A percentile compares a stretch with the other conserved stretches of the same genome.
Evolutionary conservation across 148 eudicot genomes (phyloP).

Genomic region (Vaccinium myrtillus): DNA sequence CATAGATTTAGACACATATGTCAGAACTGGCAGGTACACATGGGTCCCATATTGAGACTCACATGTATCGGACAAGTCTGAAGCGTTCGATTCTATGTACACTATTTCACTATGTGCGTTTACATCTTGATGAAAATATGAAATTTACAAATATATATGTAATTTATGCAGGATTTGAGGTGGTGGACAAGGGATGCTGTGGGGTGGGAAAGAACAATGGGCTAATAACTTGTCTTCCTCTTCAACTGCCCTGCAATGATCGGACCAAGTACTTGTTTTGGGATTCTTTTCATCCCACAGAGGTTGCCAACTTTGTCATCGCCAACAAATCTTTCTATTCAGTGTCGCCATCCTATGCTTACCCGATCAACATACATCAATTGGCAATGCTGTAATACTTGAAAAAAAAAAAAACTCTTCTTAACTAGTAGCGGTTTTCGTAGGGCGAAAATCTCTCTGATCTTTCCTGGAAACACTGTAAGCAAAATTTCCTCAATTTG

Average conservation of each 20-base stretch:
- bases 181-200: conserved; percentile 69
- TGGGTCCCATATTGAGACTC: background rate
- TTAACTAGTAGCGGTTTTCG: background rate
- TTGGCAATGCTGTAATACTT: conserved; percentile 45
- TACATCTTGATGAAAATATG: background rate
- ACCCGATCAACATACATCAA: conserved; percentile 64
- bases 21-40: too few relatives aligned
- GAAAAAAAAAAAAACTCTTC: background rate
- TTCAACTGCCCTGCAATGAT: conserved; percentile 59
- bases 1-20: too few relatives aligned
- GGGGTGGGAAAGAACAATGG: conserved; percentile 92
- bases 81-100: background rate
- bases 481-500: too few relatives aligned
- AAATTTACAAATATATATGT: background rate
- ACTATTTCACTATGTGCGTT: background rate
- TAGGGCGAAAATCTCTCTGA: background rate
- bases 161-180: conserved; percentile 53
- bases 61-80: background rate
- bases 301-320: conserved; percentile 49
- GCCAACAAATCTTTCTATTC: conserved; percentile 55
- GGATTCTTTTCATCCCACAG: conserved; percentile 90
- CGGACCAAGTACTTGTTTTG: conserved; percentile 68
- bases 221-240: conserved; percentile 80
- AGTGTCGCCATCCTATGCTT: conserved; percentile 35
- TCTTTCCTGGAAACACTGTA: background rate